A percentile compares a stretch with the other conserved stretches of the same genome.
Evolutionary conservation across 306 rosid genomes (phyloP).

Genomic region (Astragalus membranaceus): DNA sequence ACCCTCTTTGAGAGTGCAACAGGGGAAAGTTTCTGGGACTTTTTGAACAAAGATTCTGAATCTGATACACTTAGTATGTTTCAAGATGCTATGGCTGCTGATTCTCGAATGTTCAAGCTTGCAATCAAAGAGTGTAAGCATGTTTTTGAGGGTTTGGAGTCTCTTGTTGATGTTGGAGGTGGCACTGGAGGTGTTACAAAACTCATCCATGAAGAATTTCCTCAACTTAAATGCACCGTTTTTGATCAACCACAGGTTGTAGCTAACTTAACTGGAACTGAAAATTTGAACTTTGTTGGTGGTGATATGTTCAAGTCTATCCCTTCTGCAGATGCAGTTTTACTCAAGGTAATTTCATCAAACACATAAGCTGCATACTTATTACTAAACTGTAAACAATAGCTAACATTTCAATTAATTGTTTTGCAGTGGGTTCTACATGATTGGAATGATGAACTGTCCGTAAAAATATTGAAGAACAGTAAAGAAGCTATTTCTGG

Average conservation of each 20-base stretch:
- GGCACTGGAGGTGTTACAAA: slow-evolving; percentile 28
- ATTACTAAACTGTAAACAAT: not conserved
- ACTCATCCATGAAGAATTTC: slow-evolving; percentile 34
- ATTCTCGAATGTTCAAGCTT: slow-evolving; percentile 38
- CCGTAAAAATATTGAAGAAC: slow-evolving; percentile 40
- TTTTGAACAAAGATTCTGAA: slow-evolving; percentile 7
- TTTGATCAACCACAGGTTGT: slow-evolving; percentile 47
- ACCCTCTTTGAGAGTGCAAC: slow-evolving; percentile 25
- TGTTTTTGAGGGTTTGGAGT: slow-evolving; percentile 39
- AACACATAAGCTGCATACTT: too few species aligned
- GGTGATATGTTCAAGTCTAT: slow-evolving; percentile 48
- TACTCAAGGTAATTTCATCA: slow-evolving; percentile 30
- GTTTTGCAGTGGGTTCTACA: slow-evolving; percentile 32
- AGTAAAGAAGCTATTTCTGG: slow-evolving; percentile 41
- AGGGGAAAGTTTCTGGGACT: slow-evolving; percentile 33
- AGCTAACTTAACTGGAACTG: slow-evolving; percentile 11
- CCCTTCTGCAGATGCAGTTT: slow-evolving; percentile 42
- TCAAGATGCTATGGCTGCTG: slow-evolving; percentile 38
- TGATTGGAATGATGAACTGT: slow-evolving; percentile 34
- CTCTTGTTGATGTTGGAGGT: slow-evolving; percentile 40
- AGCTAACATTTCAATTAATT: not conserved
- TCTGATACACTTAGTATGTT: not conserved
- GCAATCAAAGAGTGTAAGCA: slow-evolving; percentile 27
- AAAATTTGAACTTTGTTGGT: slow-evolving; percentile 39
- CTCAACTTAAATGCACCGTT: slow-evolving; percentile 43